Evolutionary conservation across 768 basidiomycete species (phyloP).

Genomic region (Mycena crocata): DNA sequence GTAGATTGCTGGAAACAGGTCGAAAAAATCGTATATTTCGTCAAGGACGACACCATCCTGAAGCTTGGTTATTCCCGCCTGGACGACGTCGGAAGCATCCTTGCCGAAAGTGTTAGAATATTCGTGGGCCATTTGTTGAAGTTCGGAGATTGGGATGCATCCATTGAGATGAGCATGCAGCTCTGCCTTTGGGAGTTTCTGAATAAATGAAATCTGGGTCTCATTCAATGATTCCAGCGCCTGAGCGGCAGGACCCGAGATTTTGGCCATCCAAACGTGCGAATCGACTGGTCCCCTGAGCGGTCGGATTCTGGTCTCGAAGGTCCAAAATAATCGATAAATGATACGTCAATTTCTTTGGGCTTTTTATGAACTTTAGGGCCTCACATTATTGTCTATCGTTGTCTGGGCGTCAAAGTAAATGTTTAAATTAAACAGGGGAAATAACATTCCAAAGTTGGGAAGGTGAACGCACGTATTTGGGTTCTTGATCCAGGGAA

Average conservation of each 20-base stretch:
- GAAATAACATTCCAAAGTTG: too few species aligned
- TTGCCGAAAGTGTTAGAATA: constrained; percentile 1
- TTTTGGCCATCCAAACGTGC: constrained; percentile 23
- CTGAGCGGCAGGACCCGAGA: constrained; percentile 56
- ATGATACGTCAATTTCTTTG: too few species aligned
- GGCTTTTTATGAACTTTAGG: too few species aligned
- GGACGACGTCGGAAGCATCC: constrained; percentile 40
- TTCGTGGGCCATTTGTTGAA: constrained; percentile 24
- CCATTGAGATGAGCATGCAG: constrained; percentile 47
- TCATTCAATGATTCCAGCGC: constrained; percentile 68
- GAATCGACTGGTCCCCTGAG: too few species aligned
- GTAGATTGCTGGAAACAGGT: constrained; percentile 74
- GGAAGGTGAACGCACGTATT: too few species aligned
- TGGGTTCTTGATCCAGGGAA: too few species aligned
- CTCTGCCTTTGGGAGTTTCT: constrained; percentile 81
- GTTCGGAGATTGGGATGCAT: constrained; percentile 25
- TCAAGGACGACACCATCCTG: constrained; percentile 52
- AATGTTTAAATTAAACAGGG: too few species aligned
- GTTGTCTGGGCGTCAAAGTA: too few species aligned
- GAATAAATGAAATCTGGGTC: constrained; percentile 68
- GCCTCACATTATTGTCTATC: too few species aligned
- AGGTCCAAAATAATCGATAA: too few species aligned
- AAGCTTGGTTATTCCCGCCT: constrained; percentile 50
- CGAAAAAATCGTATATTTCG: constrained; percentile 32
- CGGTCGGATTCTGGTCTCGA: too few species aligned